Conservation (phyloP, 495 filamentous ascomycete genomes). For the Cenococcum geophilum region DNA sequence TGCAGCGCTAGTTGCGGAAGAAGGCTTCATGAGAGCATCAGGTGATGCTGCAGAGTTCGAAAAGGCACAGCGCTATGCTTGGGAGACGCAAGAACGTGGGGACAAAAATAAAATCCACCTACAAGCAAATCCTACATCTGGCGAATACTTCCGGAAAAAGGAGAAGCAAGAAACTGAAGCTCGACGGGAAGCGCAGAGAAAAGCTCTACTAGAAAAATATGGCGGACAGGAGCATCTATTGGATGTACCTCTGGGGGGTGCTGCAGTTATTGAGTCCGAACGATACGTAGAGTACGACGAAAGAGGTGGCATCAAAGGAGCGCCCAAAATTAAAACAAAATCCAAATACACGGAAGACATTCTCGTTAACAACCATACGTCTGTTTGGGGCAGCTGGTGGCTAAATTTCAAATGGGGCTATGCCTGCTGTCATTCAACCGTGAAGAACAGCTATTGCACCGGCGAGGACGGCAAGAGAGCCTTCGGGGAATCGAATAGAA, state of each 20-base stretch:
- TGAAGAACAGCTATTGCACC: constrained; percentile 97
- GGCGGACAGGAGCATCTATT: constrained; percentile 65
- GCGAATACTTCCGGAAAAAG: constrained; percentile 74
- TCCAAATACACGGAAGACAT: constrained; percentile 91
- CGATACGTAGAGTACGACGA: constrained; percentile 95
- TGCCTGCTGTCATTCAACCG: constrained; percentile 83
- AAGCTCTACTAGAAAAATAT: constrained; percentile 76
- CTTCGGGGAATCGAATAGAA: constrained; percentile 59
- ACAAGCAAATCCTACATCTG: constrained; percentile 93
- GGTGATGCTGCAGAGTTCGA: constrained; percentile 96
- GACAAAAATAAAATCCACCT: constrained; percentile 73
- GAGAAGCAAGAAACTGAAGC: constrained; percentile 62
- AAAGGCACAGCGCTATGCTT: constrained; percentile 78
- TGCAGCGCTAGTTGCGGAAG: constrained; percentile 83
- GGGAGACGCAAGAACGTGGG: constrained; percentile 83
- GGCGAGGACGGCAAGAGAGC: constrained; percentile 75
- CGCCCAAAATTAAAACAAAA: constrained; percentile 64
- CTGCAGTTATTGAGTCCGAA: constrained; percentile 72
- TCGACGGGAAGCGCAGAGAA: constrained; percentile 61
- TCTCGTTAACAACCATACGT: constrained; percentile 80
- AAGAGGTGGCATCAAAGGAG: constrained; percentile 79
- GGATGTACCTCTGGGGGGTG: constrained; percentile 52
- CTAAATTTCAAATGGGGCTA: constrained; percentile 94
- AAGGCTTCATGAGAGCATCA: constrained; percentile 83
- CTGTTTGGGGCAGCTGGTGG: constrained; percentile 98